A percentile compares a stretch with the other conserved stretches of the same genome.
These are phyloP conservation scores for Talaromyces sp. DNA, from an alignment of 2,329 filamentous ascomycete genomes.

Conservation along the genomic window DNA sequence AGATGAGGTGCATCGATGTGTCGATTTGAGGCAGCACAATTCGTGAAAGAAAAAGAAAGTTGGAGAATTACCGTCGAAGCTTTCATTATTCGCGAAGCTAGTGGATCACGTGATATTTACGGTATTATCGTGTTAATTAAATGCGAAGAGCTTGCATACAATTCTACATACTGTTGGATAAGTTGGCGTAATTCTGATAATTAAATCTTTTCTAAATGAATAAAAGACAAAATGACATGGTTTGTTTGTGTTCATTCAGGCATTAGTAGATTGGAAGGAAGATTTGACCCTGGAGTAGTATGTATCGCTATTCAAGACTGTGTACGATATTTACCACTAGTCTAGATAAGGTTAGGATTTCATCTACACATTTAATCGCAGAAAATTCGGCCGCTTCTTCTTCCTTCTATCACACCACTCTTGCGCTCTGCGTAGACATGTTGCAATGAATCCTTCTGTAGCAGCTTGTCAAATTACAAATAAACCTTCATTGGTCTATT, in stretches of 20 bases:
- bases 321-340: slow-evolving; percentile 6
- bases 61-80: neutral
- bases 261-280: neutral
- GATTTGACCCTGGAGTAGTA: no score
- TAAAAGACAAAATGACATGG: neutral
- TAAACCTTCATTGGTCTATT: slow-evolving; percentile 38
- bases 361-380: neutral
- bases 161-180: neutral
- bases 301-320: neutral
- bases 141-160: neutral
- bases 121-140: neutral
- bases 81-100: slow-evolving; percentile 1
- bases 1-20: neutral
- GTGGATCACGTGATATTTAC: slow-evolving; percentile 9
- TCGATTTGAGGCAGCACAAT: neutral
- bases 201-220: neutral
- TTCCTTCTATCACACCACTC: slow-evolving; percentile 32
- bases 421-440: slow-evolving; percentile 40
- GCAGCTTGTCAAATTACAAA: slow-evolving; percentile 30
- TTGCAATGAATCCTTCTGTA: slow-evolving; percentile 28
- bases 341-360: slow-evolving; percentile 11
- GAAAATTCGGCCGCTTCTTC: neutral
- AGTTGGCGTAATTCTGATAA: neutral
- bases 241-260: neutral
- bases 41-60: neutral